These are phyloP conservation scores for Melanomma pulvis-pyrius DNA, from an alignment of 495 filamentous ascomycete genomes.

Conservation along the genomic window DNA sequence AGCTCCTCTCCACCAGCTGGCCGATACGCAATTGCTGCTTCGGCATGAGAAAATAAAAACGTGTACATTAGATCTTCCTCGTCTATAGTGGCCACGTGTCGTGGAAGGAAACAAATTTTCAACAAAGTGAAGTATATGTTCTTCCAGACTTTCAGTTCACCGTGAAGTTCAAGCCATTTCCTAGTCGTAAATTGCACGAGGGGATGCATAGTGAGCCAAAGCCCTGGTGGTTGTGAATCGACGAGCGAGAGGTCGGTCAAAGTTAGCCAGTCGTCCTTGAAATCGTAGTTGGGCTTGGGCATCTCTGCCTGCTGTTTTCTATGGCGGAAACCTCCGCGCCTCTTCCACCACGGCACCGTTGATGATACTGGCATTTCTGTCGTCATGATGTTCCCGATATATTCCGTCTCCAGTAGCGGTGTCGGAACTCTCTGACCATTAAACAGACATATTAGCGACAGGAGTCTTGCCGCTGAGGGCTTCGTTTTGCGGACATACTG, in stretches of 20 bases:
- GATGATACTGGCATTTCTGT: neutral
- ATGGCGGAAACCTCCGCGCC: neutral
- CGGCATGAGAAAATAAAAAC: slow-evolving; percentile 32
- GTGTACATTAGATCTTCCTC: slow-evolving; percentile 37
- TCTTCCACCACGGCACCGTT: neutral
- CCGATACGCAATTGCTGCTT: slow-evolving; percentile 16
- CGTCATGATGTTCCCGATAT: neutral
- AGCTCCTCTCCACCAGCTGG: slow-evolving; percentile 24
- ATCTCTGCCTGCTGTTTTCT: neutral
- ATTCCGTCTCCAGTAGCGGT: slow-evolving; percentile 17
- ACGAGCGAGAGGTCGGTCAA: slow-evolving; percentile 34
- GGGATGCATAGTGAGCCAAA: slow-evolving; percentile 53
- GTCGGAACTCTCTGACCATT: slow-evolving; percentile 39
- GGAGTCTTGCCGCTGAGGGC: slow-evolving; percentile 33
- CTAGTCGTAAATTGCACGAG: slow-evolving; percentile 54
- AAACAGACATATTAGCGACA: slow-evolving; percentile 40
- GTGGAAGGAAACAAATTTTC: slow-evolving; percentile 45
- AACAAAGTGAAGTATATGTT: slow-evolving; percentile 46
- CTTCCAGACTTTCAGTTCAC: slow-evolving; percentile 48
- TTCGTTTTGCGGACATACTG: slow-evolving; percentile 46
- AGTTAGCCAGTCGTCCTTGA: slow-evolving; percentile 25
- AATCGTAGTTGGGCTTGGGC: slow-evolving; percentile 3
- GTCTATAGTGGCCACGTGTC: slow-evolving; percentile 30
- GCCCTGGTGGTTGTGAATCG: slow-evolving; percentile 23
- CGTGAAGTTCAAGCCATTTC: slow-evolving; percentile 49